A percentile compares a stretch with the other conserved stretches of the same genome.
Conservation (phyloP, 352 stramenopile genomes). For the Pythium dissotocum region DNA sequence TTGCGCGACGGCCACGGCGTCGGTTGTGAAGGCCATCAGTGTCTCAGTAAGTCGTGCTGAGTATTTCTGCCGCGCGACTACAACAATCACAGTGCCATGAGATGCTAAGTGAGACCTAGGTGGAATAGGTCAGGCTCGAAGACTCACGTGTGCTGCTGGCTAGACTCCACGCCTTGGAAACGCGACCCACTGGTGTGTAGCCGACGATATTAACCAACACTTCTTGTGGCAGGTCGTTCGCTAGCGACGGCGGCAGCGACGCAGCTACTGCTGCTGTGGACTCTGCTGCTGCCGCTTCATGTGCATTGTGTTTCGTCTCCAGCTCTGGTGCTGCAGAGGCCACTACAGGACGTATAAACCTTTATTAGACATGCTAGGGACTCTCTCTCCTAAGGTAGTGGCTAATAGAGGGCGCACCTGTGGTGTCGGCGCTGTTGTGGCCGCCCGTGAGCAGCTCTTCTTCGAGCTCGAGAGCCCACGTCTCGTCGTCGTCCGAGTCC, state of each 20-base stretch:
- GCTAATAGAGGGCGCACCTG: neutral
- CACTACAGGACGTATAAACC: neutral
- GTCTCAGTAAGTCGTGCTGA: constrained; percentile 52
- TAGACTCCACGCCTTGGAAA: constrained; percentile 84
- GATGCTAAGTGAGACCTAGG: neutral
- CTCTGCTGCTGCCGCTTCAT: neutral
- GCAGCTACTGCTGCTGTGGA: neutral
- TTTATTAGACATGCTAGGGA: neutral
- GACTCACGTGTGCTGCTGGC: constrained; percentile 55
- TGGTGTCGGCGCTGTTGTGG: neutral
- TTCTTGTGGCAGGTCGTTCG: constrained; percentile 64
- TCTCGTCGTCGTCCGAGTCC: constrained; percentile 51
- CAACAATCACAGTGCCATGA: neutral
- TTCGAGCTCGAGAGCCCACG: constrained; percentile 71
- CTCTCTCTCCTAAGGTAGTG: neutral
- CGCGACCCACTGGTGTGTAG: constrained; percentile 68
- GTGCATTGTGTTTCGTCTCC: neutral
- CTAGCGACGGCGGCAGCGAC: constrained; percentile 19
- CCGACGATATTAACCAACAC: constrained; percentile 71
- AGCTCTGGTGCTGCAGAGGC: neutral
- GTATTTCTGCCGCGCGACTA: constrained; percentile 68
- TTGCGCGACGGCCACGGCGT: constrained; percentile 44
- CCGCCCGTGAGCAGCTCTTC: constrained; percentile 51
- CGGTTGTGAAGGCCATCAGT: constrained; percentile 47
- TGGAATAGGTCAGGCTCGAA: neutral